Evolutionary conservation across 441 rosid genomes (phyloP), one percentile per base, ranked within the genome.

Genomic region (Euphorbia schlechtendalii): DNA sequence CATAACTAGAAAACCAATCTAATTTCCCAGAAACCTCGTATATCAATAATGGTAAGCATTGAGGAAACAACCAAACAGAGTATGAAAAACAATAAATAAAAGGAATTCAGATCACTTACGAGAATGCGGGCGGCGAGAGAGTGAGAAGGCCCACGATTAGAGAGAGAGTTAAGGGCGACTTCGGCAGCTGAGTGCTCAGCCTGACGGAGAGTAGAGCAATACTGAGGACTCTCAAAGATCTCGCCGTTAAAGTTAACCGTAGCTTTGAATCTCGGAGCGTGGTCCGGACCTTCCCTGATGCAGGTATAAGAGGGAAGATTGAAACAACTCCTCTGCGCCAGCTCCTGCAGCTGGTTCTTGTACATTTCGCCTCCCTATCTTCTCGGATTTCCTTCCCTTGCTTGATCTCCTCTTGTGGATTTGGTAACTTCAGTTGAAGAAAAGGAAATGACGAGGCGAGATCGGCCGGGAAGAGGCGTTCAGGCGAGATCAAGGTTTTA

Each of bases 101-200:
- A n/a, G n/a, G 13, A 41, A 41, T 41, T 17, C n/a, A n/a, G 60
- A 21, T 32, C 24, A 64, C 89, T 17, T 61, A 92, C 98, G 78
- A 92, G 86, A 77, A 92, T 89, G 74, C 98, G 83, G 38, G 96
- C 92, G 65, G 96, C 98, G 48, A 92, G 96, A 25, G 97, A 92
- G 76, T 89, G 94, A 40, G 98, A 91, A 58, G 92, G 98, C 21
- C 94, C 96, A 56, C 97, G 94, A 66, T 82, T 79, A 64, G 98
- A 86, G 76, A 92, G 97, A 0, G 98, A 86, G 74, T 61, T 68
- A 65, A 92, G 98, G 18, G 97, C 94, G 62, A 90, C 88, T 73
- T 92, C 98, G 40, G 98, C 98, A 68, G 98, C 98, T 73, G 98
- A 88, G 92, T 92, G 98, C 68, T 92, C 98, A 24, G 98, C 98